Conservation (phyloP, 257 asterid genomes). For the Nyctanthes arbortristis region DNA sequence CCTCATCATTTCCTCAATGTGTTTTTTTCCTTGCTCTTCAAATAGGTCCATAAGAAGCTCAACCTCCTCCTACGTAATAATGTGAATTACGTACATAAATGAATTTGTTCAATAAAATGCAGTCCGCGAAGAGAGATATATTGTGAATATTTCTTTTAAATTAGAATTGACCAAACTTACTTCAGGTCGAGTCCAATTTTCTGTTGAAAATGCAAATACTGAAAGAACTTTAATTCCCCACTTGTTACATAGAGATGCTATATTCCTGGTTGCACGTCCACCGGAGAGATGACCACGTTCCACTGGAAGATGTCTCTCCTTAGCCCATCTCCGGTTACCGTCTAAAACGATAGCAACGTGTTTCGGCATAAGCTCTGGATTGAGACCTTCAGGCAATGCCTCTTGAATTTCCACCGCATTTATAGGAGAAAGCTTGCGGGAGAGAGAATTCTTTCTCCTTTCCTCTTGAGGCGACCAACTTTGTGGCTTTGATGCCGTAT, state of each 20-base stretch:
- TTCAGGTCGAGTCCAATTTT: constrained; percentile 23
- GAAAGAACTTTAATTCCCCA: constrained; percentile 26
- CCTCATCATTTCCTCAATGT: neutral
- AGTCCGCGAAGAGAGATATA: too few relatives aligned
- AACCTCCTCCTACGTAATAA: constrained; percentile 25
- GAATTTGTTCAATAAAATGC: too few relatives aligned
- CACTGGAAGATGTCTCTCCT: neutral
- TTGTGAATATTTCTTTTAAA: too few relatives aligned
- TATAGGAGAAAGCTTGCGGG: too few relatives aligned
- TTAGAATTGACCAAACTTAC: neutral
- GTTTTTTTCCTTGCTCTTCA: constrained; percentile 4
- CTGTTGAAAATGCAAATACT: constrained; percentile 25
- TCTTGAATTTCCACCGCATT: neutral
- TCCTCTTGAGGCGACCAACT: too few relatives aligned
- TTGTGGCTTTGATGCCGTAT: too few relatives aligned
- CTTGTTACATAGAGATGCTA: neutral
- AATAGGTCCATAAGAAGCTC: neutral
- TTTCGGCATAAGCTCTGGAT: constrained; percentile 22
- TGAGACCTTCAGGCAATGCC: constrained; percentile 17
- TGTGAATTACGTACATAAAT: too few relatives aligned
- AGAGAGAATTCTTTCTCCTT: too few relatives aligned
- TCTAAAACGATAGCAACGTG: constrained; percentile 31
- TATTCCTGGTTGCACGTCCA: neutral
- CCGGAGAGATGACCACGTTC: constrained; percentile 20
- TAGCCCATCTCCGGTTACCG: constrained; percentile 35